Evolutionary conservation across 2,329 filamentous ascomycete genomes (phyloP).

Genomic region (Colletotrichum ledebouriae): DNA sequence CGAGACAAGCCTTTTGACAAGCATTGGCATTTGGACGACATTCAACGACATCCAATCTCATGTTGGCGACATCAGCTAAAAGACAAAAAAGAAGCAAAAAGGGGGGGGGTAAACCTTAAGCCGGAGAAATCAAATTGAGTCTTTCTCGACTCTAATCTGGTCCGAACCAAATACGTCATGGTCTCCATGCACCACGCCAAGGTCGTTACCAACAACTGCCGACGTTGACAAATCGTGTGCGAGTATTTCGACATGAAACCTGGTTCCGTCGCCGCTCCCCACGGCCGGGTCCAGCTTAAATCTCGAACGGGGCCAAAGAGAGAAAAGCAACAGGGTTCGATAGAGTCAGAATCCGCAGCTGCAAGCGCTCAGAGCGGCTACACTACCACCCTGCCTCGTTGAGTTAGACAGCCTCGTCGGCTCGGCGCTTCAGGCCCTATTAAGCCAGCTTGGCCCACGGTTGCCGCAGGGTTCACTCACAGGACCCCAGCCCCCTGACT

Average conservation of each 20-base stretch:
- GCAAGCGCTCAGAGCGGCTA: conserved; percentile 39
- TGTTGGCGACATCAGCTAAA: not conserved
- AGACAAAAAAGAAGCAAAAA: not conserved
- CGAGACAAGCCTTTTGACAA: conserved; percentile 27
- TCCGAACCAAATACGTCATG: conserved; percentile 34
- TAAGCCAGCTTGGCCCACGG: conserved; percentile 2
- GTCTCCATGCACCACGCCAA: conserved; percentile 22
- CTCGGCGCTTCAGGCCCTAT: conserved; percentile 31
- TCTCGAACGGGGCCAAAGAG: conserved; percentile 25
- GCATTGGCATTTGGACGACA: conserved; percentile 7
- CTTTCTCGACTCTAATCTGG: not conserved
- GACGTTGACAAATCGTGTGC: conserved; percentile 40
- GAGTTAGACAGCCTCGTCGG: conserved; percentile 8
- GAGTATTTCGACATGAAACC: conserved; percentile 41
- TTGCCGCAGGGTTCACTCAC: conserved; percentile 31
- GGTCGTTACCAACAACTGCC: conserved; percentile 37
- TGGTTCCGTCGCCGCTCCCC: conserved; percentile 37
- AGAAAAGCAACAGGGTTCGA: not conserved
- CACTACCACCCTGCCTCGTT: conserved; percentile 6
- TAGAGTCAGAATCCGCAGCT: conserved; percentile 32
- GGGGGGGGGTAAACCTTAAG: not conserved
- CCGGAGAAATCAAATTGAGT: not conserved
- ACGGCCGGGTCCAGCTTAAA: conserved; percentile 34
- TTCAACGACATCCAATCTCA: conserved; percentile 5
- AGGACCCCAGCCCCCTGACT: conserved; percentile 39